Base-by-base conservation (phyloP, 1,284 basidiomycete genomes). In the Hymenochaete sp. region DNA sequence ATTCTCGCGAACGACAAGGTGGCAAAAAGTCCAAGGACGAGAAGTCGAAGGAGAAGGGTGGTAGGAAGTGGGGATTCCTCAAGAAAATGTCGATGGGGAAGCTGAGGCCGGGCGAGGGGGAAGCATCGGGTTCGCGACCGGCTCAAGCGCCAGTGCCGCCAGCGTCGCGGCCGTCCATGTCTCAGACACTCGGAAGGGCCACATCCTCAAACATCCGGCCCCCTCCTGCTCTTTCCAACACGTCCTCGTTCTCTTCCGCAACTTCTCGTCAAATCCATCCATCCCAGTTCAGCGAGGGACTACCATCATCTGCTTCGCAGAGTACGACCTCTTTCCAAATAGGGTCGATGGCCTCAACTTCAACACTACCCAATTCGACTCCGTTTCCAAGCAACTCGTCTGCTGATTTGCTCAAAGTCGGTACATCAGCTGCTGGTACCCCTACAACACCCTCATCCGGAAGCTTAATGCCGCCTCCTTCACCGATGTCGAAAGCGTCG, bases 61-160 rank as follows among this genome's bases (percentile, higher is more conserved):
- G 78, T 47, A 79, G 38, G 31, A 47, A 85, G 49, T 93, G 90
- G 89, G 89, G 92, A 2, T 93, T 96, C 67, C 68, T 96, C 50
- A 90, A 92, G 66, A 96, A 96, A 67, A 93, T 96, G 86, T 93
- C 89, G 8, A 92, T 93, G 86, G 83, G 88, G 18, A 86, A 85
- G 62, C 82, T 88, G 65, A 76, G 75, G 57, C 53, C 48, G 4
- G 42, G 42, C 24, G 45, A 47, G 9, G 26, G 27, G 18, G n/a
- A n/a, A n/a, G n/a, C n/a, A n/a, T n/a, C n/a, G n/a, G n/a, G n/a
- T n/a, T n/a, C n/a, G n/a, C n/a, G n/a, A n/a, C n/a, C n/a, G n/a
- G n/a, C n/a, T n/a, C n/a, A n/a, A n/a, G 33, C 29, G 5, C 64
- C n/a, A 79, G 84, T 42, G 21, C 22, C 37, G 19, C 40, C 46